phyloP scores from a whole-genome alignment of 768 basidiomycete genomes.

The Agrocybe praecox region DNA sequence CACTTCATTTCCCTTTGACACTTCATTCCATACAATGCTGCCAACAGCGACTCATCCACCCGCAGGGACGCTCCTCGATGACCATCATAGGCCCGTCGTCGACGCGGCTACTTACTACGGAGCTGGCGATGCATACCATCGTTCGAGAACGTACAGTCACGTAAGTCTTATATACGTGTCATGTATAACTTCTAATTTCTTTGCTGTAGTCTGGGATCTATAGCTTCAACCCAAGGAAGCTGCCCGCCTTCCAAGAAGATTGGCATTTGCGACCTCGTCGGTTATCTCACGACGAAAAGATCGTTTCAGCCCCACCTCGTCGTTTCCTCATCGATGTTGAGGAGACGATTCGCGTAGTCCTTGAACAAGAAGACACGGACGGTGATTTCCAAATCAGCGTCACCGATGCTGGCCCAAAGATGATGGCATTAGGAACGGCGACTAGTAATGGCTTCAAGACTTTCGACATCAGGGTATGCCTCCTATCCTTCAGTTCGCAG shows the following conservation, averaged over 20 bases:
- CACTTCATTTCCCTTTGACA: not conserved
- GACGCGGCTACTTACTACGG: slow-evolving; percentile 87
- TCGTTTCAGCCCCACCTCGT: slow-evolving; percentile 75
- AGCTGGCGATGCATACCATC: slow-evolving; percentile 73
- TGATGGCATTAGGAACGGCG: slow-evolving; percentile 94
- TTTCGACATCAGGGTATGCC: slow-evolving; percentile 87
- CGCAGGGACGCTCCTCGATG: slow-evolving; percentile 68
- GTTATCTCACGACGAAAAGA: slow-evolving; percentile 93
- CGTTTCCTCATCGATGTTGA: slow-evolving; percentile 97
- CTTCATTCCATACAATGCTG: slow-evolving; percentile 46
- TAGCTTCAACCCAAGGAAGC: slow-evolving; percentile 69
- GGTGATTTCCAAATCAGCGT: slow-evolving; percentile 96
- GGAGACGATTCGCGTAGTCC: slow-evolving; percentile 93
- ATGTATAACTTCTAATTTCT: slow-evolving; percentile 6
- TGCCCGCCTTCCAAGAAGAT: slow-evolving; percentile 78
- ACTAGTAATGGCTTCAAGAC: slow-evolving; percentile 98
- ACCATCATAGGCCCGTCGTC: slow-evolving; percentile 47
- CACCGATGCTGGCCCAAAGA: slow-evolving; percentile 95
- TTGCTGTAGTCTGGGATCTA: slow-evolving; percentile 65
- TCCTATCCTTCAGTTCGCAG: not conserved
- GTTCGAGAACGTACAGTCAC: slow-evolving; percentile 86
- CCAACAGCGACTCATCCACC: slow-evolving; percentile 67
- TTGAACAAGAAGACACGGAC: slow-evolving; percentile 98
- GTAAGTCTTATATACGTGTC: slow-evolving; percentile 44
- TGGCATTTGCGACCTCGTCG: slow-evolving; percentile 72